Conservation (phyloP, 208 protist genomes). For the Trypanosoma rangeli region DNA sequence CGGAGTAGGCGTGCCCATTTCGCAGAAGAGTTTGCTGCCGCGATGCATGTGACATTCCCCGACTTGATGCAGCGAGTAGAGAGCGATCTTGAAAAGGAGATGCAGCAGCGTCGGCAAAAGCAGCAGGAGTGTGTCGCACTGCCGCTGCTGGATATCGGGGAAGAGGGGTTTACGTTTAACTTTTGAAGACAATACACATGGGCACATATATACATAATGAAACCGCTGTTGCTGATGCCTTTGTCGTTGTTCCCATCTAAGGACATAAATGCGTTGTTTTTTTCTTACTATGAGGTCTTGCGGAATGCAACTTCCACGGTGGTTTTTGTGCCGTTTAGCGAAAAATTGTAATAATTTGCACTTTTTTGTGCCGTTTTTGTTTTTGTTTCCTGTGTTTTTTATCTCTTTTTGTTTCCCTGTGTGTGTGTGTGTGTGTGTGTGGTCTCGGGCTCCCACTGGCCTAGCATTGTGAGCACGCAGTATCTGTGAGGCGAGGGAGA, state of each 20-base stretch:
- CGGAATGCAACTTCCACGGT: too few relatives aligned
- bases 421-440: background rate
- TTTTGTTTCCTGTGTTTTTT: slow-evolving; percentile 14
- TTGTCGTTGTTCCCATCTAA: background rate
- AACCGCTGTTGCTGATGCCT: background rate
- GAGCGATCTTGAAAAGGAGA: slow-evolving; percentile 46
- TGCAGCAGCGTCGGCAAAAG: slow-evolving; percentile 46
- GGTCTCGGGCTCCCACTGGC: background rate
- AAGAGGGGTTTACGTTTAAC: slow-evolving; percentile 74
- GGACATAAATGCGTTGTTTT: background rate
- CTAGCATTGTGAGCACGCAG: background rate
- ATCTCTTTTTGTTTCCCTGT: slow-evolving; percentile 11
- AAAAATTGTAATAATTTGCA: background rate
- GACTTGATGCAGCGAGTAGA: slow-evolving; percentile 61
- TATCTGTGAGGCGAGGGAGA: too few relatives aligned
- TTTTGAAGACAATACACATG: slow-evolving; percentile 40
- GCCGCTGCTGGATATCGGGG: slow-evolving; percentile 46
- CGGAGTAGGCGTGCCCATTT: slow-evolving; percentile 50
- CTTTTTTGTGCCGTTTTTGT: background rate
- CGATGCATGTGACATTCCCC: slow-evolving; percentile 57
- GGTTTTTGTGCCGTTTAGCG: background rate
- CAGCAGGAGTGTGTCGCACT: slow-evolving; percentile 36
- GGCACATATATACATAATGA: background rate
- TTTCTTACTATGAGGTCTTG: too few relatives aligned
- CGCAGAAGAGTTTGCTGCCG: slow-evolving; percentile 56